phyloP scores from a whole-genome alignment of 306 rosid genomes.

The Herpetospermum pedunculosum region DNA sequence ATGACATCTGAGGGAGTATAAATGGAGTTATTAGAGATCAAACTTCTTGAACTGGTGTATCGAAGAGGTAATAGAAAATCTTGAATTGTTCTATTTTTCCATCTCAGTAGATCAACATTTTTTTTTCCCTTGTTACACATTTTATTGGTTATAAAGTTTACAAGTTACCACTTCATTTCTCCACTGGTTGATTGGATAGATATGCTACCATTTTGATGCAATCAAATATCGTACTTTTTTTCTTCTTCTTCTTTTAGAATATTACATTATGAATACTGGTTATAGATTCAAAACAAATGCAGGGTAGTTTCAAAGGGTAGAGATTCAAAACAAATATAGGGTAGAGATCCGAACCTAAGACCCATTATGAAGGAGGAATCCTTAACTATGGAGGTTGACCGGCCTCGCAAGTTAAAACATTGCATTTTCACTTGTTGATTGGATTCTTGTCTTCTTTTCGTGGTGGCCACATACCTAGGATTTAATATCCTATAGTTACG shows the following conservation, averaged over 20 bases:
- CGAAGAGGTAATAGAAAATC: background rate
- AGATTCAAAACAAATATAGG: background rate
- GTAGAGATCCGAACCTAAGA: background rate
- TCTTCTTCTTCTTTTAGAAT: background rate
- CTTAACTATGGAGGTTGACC: background rate
- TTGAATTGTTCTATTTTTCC: background rate
- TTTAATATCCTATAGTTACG: too few relatives aligned
- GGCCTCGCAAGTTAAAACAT: background rate
- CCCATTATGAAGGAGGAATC: background rate
- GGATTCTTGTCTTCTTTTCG: too few relatives aligned
- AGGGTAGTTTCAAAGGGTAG: background rate
- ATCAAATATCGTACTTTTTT: background rate
- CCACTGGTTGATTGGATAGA: background rate
- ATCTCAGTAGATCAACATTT: background rate
- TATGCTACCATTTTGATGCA: background rate
- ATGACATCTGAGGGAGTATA: slow-evolving; percentile 15
- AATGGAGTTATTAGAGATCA: slow-evolving; percentile 13
- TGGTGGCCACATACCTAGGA: too few relatives aligned
- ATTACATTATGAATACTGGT: background rate
- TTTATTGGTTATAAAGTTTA: background rate
- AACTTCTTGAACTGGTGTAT: background rate
- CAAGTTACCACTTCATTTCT: background rate
- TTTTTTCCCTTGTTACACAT: background rate
- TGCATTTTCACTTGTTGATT: slow-evolving; percentile 2
- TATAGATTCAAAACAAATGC: background rate